Percentiles rank a stretch among this genome's conserved stretches.
These are phyloP conservation scores for Saccharomycopsis babjevae DNA, from an alignment of 805 yeast species.

Conservation along the genomic window DNA sequence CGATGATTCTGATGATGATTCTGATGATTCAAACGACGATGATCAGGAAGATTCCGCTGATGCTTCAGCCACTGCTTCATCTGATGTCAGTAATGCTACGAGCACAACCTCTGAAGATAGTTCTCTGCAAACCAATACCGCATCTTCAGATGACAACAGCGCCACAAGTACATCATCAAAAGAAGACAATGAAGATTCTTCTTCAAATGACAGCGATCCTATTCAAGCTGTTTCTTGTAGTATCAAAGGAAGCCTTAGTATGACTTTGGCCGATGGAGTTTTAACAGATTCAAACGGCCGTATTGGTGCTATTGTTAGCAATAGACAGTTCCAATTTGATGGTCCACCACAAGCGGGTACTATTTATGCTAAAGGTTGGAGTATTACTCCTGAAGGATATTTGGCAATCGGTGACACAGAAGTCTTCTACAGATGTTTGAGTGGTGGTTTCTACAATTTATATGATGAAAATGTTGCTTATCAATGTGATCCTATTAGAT, in stretches of 20 bases:
- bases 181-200: neutral
- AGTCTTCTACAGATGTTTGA: constrained; percentile 53
- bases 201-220: constrained; percentile 10
- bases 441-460: constrained; percentile 60
- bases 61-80: neutral
- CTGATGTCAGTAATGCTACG: neutral
- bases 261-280: constrained; percentile 40
- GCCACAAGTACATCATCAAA: neutral
- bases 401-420: constrained; percentile 49
- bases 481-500: constrained; percentile 43
- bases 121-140: neutral
- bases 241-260: constrained; percentile 36
- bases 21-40: neutral
- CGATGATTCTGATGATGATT: constrained; percentile 1
- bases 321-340: constrained; percentile 69
- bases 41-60: neutral
- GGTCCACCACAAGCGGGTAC: constrained; percentile 71
- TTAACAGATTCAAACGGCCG: constrained; percentile 48
- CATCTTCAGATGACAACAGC: neutral
- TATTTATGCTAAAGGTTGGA: constrained; percentile 55
- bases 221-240: constrained; percentile 28
- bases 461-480: constrained; percentile 45
- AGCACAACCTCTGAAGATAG: neutral
- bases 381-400: constrained; percentile 40
- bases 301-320: constrained; percentile 61